phyloP scores from a whole-genome alignment of 345 rosid genomes.

The Populus nigra region DNA sequence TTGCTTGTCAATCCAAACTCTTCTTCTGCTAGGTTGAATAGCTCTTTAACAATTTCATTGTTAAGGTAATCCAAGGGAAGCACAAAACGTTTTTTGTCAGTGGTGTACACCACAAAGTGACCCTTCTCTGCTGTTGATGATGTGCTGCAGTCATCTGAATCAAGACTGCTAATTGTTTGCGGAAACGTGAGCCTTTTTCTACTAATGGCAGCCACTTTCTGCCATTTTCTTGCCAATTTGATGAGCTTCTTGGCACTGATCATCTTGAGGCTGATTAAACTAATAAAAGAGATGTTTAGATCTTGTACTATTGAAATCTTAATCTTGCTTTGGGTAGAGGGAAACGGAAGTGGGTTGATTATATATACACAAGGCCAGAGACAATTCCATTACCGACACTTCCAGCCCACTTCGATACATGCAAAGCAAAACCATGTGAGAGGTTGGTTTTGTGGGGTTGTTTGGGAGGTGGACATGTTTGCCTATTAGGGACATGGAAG shows the following conservation, averaged over 20 bases:
- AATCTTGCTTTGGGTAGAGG: not conserved
- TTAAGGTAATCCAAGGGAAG: conserved; percentile 13
- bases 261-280: not conserved
- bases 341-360: not conserved
- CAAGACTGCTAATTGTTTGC: not conserved
- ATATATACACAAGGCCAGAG: not conserved
- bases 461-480: not conserved
- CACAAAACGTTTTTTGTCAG: conserved; percentile 8
- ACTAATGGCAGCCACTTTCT: not conserved
- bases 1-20: conserved; percentile 12
- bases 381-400: not conserved
- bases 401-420: not conserved
- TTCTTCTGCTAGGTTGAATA: conserved; percentile 14
- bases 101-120: conserved; percentile 16
- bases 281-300: not conserved
- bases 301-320: not conserved
- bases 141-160: not conserved
- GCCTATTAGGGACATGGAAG: not conserved
- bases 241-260: not conserved
- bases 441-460: not conserved
- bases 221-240: conserved; percentile 8
- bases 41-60: conserved; percentile 11
- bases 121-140: conserved; percentile 6
- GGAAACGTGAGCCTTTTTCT: not conserved
- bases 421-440: conserved; percentile 3